Evolutionary conservation across 495 filamentous ascomycete genomes (phyloP).

Genomic region (Usnea hakonensis): DNA sequence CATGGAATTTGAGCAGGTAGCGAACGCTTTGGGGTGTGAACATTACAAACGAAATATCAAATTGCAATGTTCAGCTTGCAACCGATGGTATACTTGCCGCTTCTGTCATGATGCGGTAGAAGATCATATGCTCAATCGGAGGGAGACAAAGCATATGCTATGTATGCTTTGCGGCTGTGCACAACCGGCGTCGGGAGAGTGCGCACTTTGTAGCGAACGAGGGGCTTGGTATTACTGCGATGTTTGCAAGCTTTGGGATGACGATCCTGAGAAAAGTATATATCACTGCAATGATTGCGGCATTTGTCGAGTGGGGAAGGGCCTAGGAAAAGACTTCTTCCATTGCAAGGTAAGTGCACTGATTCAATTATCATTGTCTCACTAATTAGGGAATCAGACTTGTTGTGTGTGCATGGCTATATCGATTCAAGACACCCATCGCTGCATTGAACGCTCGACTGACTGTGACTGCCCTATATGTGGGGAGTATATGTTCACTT

Average conservation of each 20-base stretch:
- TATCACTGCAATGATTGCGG: constrained; percentile 97
- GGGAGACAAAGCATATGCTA: constrained; percentile 87
- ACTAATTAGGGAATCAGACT: constrained; percentile 46
- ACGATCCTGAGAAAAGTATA: constrained; percentile 81
- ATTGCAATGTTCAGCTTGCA: constrained; percentile 81
- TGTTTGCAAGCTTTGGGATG: constrained; percentile 95
- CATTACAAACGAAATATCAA: constrained; percentile 97
- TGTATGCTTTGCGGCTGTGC: constrained; percentile 93
- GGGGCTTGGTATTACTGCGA: constrained; percentile 91
- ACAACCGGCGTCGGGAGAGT: constrained; percentile 73
- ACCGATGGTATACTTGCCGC: constrained; percentile 89
- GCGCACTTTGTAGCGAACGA: constrained; percentile 63
- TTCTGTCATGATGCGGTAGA: constrained; percentile 88
- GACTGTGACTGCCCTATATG: constrained; percentile 99
- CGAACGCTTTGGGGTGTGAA: constrained; percentile 61
- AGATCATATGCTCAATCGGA: constrained; percentile 72
- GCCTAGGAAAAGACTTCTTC: constrained; percentile 90
- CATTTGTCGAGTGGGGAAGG: constrained; percentile 85
- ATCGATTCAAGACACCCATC: constrained; percentile 68
- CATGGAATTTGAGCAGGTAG: constrained; percentile 28
- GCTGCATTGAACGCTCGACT: constrained; percentile 87
- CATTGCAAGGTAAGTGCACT: constrained; percentile 80
- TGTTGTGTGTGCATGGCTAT: constrained; percentile 90
- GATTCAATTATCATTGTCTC: constrained; percentile 10
- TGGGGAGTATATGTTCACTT: constrained; percentile 96